Percentiles rank a stretch among this genome's conserved stretches.
These are phyloP conservation scores for Plasmodium berghei DNA, from an alignment of 169 alveolate genomes.

Conservation along the genomic window DNA sequence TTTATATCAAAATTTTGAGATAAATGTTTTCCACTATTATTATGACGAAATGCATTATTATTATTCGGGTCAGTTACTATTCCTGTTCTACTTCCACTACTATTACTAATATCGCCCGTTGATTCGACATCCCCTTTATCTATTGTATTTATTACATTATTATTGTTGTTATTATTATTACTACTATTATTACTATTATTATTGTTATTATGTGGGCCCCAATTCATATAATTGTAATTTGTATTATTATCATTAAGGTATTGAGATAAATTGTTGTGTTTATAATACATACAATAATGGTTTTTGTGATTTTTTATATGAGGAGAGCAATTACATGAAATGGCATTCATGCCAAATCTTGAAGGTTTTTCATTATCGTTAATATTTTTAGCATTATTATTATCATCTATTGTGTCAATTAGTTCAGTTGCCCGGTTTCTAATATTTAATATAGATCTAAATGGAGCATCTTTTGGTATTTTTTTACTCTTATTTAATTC, in stretches of 20 bases:
- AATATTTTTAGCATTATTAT: not conserved
- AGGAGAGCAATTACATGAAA: conserved; percentile 38
- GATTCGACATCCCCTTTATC: not conserved
- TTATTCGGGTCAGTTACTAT: conserved; percentile 10
- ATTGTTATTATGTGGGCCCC: not conserved
- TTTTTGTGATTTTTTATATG: conserved; percentile 52
- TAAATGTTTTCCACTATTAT: conserved; percentile 16
- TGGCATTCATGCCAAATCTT: conserved; percentile 9
- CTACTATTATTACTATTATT: conserved; percentile 10
- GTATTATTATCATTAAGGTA: conserved; percentile 11
- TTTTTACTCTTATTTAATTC: conserved; percentile 42
- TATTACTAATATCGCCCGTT: not conserved
- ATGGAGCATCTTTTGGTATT: not conserved
- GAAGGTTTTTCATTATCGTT: not conserved
- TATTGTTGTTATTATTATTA: not conserved
- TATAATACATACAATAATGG: conserved; percentile 43
- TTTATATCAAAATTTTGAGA: conserved; percentile 32
- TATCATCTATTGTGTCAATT: conserved; percentile 3
- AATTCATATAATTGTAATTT: conserved; percentile 13
- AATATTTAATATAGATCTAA: not conserved
- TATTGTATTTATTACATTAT: not conserved
- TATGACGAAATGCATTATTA: conserved; percentile 13
- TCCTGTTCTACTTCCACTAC: conserved; percentile 9
- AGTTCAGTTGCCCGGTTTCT: conserved; percentile 18
- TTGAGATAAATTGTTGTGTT: conserved; percentile 10